Percentiles rank a stretch among this genome's conserved stretches.
Evolutionary conservation across 2,329 filamentous ascomycete genomes (phyloP).

Genomic region (Neophaeococcomyces mojaviensis): DNA sequence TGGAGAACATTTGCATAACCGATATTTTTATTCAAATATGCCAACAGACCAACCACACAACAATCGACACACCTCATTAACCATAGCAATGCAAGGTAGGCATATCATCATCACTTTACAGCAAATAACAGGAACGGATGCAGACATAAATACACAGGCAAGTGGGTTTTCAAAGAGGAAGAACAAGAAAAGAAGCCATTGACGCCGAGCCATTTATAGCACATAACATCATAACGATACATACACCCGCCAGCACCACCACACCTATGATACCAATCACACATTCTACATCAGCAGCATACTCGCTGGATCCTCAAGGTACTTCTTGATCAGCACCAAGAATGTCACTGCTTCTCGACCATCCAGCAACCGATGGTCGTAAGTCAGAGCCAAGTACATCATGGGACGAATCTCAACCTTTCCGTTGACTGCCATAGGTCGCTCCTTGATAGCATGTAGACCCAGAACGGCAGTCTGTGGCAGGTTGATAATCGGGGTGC

Average conservation of each 20-base stretch:
- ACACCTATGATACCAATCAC: neutral
- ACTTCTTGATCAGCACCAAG: slow-evolving; percentile 94
- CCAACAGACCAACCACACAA: no score
- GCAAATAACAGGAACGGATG: no score
- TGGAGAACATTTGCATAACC: no score
- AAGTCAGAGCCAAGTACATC: slow-evolving; percentile 98
- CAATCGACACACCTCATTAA: no score
- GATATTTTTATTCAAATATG: no score
- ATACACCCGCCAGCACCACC: neutral
- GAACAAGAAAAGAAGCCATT: no score
- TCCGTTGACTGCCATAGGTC: slow-evolving; percentile 79
- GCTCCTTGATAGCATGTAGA: slow-evolving; percentile 94
- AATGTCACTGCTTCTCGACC: slow-evolving; percentile 94
- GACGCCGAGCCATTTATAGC: no score
- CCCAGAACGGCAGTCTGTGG: slow-evolving; percentile 61
- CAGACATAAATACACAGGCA: no score
- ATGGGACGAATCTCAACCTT: slow-evolving; percentile 94
- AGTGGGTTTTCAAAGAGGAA: no score
- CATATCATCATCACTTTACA: no score
- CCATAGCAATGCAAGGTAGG: no score
- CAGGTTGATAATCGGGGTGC: slow-evolving; percentile 91
- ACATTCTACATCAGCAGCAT: slow-evolving; percentile 54
- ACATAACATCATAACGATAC: slow-evolving; percentile 1
- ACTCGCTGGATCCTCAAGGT: slow-evolving; percentile 86
- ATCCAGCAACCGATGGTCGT: slow-evolving; percentile 92